A percentile compares a stretch with the other conserved stretches of the same genome.
Evolutionary conservation across 2,329 filamentous ascomycete genomes (phyloP).

Genomic region (Xylaria sp.): DNA sequence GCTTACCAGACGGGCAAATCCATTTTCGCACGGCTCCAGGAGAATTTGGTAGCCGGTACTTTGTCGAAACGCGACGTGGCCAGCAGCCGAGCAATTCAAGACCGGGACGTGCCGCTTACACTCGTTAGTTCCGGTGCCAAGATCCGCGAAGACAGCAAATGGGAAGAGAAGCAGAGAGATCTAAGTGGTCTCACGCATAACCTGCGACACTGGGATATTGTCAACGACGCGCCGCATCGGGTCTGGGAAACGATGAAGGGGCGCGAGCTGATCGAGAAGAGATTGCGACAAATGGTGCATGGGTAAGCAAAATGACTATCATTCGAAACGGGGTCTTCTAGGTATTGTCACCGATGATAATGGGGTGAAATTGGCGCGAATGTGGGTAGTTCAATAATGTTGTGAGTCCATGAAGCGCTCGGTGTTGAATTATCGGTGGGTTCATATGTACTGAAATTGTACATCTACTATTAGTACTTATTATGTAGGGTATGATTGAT

Average conservation of each 20-base stretch:
- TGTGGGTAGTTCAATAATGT: conserved; percentile 8
- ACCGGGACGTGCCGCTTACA: conserved; percentile 77
- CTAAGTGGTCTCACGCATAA: conserved; percentile 83
- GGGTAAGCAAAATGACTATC: conserved; percentile 23
- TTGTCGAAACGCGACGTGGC: conserved; percentile 85
- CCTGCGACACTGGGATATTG: conserved; percentile 85
- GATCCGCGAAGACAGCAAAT: conserved; percentile 73
- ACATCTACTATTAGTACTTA: background rate
- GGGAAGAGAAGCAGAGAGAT: conserved; percentile 88
- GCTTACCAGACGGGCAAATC: conserved; percentile 84
- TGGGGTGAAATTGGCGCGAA: background rate
- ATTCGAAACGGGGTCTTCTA: background rate
- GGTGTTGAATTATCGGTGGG: conserved; percentile 5
- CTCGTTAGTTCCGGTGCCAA: conserved; percentile 85
- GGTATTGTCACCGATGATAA: background rate
- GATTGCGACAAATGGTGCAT: conserved; percentile 74
- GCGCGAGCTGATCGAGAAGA: conserved; percentile 79
- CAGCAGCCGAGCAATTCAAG: conserved; percentile 82
- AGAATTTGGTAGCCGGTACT: conserved; percentile 86
- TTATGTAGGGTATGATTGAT: background rate
- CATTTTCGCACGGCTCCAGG: conserved; percentile 92
- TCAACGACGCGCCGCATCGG: conserved; percentile 84
- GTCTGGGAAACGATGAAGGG: conserved; percentile 85
- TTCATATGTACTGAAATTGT: conserved; percentile 15
- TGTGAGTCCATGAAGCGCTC: background rate